Evolutionary conservation across 1,139 yeast species (phyloP), one percentile per base, ranked within the genome.

Genomic region (Hanseniaspora uvarum): DNA sequence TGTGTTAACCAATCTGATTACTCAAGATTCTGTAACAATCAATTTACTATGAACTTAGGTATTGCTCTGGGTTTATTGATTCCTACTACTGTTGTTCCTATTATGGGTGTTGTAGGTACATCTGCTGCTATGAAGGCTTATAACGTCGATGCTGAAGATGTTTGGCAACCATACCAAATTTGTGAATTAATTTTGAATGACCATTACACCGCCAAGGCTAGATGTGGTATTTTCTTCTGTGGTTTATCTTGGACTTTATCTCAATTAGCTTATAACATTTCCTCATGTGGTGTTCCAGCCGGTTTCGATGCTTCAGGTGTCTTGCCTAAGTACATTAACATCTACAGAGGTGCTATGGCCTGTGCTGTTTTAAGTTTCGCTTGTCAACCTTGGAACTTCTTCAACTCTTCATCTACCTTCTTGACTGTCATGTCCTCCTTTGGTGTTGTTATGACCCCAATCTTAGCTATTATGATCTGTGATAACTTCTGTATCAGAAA

Each of bases 251-350:
- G 76, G 63, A 64, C 70, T 26, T 59, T 72, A 46, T 76, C 78
- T 5, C 78, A 75, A 58, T 64, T 77, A 18, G 73, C 76, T 54
- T 71, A 76, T 53, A 76, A 76, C 48, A 68, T 72, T 28, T 70
- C 75, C 51, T 77, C 75, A 55, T 74, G 77, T 61, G 79, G 77
- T 23, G 69, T 75, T 55, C 75, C 80, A 6, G 76, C 76, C 56
- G 80, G 80, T 47, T 75, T 75, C 69, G 80, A 76, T 62, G 61
- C 76, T 52, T 69, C 78, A 7, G 77, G 79, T 51, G 59, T 76
- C 30, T 64, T 71, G 45, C 80, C 80, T 34, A 70, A 67, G 57
- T 77, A 74, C 61, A 68, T 78, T 60, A 75, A 75, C 57, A 76
- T 78, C 57, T 68, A 69, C 57, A 68, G 82, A 58, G 81, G 81